Conservation (phyloP, 441 rosid genomes). For the Kokia cookei region DNA sequence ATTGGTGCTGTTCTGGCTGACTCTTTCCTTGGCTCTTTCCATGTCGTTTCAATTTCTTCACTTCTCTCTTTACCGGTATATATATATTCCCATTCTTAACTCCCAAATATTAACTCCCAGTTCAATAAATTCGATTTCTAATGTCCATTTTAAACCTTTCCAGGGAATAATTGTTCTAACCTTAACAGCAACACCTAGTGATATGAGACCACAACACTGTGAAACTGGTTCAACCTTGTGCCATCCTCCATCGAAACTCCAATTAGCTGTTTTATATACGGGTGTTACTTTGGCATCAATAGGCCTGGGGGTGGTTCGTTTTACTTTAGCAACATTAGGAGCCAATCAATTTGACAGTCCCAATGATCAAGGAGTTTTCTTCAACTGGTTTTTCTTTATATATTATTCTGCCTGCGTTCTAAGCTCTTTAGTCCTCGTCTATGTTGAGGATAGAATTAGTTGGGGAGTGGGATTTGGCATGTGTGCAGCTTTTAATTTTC, state of each 20-base stretch:
- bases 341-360: conserved; percentile 25
- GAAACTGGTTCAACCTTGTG: conserved; percentile 8
- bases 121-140: not conserved
- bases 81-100: not conserved
- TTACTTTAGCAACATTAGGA: conserved; percentile 17
- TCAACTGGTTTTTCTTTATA: conserved; percentile 24
- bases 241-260: conserved; percentile 12
- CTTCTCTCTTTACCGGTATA: conserved; percentile 21
- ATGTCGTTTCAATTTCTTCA: conserved; percentile 9
- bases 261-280: conserved; percentile 11
- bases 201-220: conserved; percentile 13
- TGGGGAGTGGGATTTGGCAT: conserved; percentile 28
- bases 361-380: conserved; percentile 13
- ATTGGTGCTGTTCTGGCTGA: conserved; percentile 28
- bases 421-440: conserved; percentile 8
- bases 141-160: not conserved
- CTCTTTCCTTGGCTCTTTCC: conserved; percentile 25
- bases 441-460: conserved; percentile 21
- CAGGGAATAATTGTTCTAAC: conserved; percentile 21
- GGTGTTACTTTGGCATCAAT: conserved; percentile 16
- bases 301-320: conserved; percentile 12
- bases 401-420: not conserved
- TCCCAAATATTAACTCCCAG: not conserved
- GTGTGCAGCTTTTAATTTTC: conserved; percentile 5
- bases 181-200: conserved; percentile 11